phyloP scores from a whole-genome alignment of 23 red algal genomes.

The Pyropia haitanensis region DNA sequence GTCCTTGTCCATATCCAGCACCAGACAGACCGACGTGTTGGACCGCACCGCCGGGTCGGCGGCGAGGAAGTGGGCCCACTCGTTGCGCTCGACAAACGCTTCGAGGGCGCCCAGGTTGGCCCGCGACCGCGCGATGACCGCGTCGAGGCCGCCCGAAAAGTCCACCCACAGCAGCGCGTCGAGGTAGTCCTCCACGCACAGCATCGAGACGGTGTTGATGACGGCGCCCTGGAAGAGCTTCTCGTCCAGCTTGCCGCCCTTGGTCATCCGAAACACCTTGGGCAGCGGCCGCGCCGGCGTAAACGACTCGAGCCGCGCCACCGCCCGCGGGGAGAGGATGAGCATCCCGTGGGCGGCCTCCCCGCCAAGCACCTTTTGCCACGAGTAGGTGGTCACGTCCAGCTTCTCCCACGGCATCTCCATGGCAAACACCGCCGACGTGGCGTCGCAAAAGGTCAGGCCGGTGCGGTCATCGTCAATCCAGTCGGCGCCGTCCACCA shows the following conservation, averaged over 20 bases:
- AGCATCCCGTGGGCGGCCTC: constrained; percentile 96
- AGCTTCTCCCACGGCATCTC: constrained; percentile 86
- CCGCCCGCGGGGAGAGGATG: constrained; percentile 75
- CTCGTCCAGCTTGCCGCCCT: constrained; percentile 86
- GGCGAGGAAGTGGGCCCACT: constrained; percentile 86
- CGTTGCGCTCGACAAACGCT: constrained; percentile 53
- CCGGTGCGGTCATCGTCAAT: constrained; percentile 71
- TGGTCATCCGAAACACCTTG: constrained; percentile 94
- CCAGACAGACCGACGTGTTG: constrained; percentile 87
- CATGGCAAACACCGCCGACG: constrained; percentile 94
- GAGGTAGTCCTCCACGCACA: constrained; percentile 98
- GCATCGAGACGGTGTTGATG: constrained; percentile 98
- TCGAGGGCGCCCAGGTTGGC: constrained; percentile 67
- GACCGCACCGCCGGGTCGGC: constrained; percentile 43
- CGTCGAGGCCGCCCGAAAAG: constrained; percentile 59
- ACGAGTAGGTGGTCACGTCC: constrained; percentile 93
- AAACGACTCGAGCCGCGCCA: constrained; percentile 74
- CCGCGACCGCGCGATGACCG: constrained; percentile 49
- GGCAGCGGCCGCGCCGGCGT: constrained; percentile 75
- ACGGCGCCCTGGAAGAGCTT: constrained; percentile 82
- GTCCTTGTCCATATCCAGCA: constrained; percentile 54
- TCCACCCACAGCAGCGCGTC: constrained; percentile 88
- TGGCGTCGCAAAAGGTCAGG: constrained; percentile 89
- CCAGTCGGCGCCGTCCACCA: constrained; percentile 51
- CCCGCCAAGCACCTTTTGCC: constrained; percentile 97